Percentiles rank a stretch among this genome's conserved stretches.
These are phyloP conservation scores for Monascus ruber DNA, from an alignment of 2,329 filamentous ascomycete genomes.

Conservation along the genomic window DNA sequence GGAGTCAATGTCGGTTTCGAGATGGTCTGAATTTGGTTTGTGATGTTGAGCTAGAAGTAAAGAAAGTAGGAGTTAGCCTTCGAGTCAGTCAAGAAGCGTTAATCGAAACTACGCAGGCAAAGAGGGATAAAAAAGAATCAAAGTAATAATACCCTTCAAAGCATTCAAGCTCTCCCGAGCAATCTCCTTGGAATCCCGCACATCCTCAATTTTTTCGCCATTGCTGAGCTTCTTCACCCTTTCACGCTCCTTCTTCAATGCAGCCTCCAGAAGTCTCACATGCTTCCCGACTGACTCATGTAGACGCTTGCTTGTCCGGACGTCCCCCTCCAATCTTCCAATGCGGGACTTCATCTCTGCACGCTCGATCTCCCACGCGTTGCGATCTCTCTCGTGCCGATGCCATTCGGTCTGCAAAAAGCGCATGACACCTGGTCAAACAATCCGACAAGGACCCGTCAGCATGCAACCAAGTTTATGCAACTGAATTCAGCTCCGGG, in stretches of 20 bases:
- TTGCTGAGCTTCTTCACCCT: slow-evolving; percentile 49
- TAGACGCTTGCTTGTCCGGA: slow-evolving; percentile 72
- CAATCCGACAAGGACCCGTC: slow-evolving; percentile 1
- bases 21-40: slow-evolving; percentile 39
- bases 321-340: slow-evolving; percentile 82
- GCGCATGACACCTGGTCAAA: slow-evolving; percentile 75
- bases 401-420: slow-evolving; percentile 99
- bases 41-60: slow-evolving; percentile 29
- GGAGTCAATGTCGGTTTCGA: slow-evolving; percentile 36
- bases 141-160: slow-evolving; percentile 23
- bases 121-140: background rate
- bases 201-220: slow-evolving; percentile 40
- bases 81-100: background rate
- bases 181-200: slow-evolving; percentile 33
- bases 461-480: slow-evolving; percentile 1
- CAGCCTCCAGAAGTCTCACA: slow-evolving; percentile 77
- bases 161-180: slow-evolving; percentile 35
- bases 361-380: slow-evolving; percentile 97
- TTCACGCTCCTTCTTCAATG: slow-evolving; percentile 69
- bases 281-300: slow-evolving; percentile 87
- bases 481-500: background rate
- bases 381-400: slow-evolving; percentile 90
- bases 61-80: background rate
- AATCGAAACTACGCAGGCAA: slow-evolving; percentile 2
- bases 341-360: slow-evolving; percentile 99